Evolutionary conservation across 2,329 filamentous ascomycete species (phyloP).

Genomic region (Ceratocystis eucalypticola): DNA sequence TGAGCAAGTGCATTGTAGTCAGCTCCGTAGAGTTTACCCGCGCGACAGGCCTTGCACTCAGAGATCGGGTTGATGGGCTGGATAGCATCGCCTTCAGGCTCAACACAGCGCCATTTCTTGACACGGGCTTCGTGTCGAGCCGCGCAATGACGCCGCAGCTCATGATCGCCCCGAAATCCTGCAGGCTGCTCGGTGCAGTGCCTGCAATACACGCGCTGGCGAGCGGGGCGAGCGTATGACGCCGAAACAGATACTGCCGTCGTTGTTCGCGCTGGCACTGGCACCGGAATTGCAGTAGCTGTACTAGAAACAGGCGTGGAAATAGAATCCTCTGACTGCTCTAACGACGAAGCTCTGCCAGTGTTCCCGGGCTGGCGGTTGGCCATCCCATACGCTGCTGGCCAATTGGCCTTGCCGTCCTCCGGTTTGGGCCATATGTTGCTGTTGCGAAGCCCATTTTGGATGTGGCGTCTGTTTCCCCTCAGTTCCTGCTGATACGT

Average conservation of each 20-base stretch:
- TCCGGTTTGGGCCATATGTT: constrained; percentile 35
- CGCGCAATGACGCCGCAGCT: constrained; percentile 55
- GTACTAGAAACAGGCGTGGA: neutral
- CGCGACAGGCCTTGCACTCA: constrained; percentile 72
- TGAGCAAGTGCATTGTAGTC: constrained; percentile 95
- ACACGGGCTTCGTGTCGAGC: constrained; percentile 47
- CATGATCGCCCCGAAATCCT: constrained; percentile 77
- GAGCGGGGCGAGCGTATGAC: constrained; percentile 6
- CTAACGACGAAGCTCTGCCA: neutral
- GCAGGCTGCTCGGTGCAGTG: constrained; percentile 59
- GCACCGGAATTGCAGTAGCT: neutral
- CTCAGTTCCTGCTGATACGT: neutral
- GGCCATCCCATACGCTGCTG: neutral
- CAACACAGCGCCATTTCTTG: constrained; percentile 45
- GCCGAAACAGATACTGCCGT: neutral
- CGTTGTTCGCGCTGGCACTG: neutral
- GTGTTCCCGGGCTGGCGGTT: neutral
- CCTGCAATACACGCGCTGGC: constrained; percentile 44
- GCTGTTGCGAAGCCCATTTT: constrained; percentile 28
- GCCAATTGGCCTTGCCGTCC: constrained; percentile 4
- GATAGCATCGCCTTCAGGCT: constrained; percentile 29
- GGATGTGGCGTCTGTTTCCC: constrained; percentile 28
- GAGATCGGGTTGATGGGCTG: constrained; percentile 39
- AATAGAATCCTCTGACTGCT: neutral
- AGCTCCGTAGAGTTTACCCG: constrained; percentile 67